Conservation (phyloP, 495 filamentous ascomycete genomes). For the Cladorrhinum samala region DNA sequence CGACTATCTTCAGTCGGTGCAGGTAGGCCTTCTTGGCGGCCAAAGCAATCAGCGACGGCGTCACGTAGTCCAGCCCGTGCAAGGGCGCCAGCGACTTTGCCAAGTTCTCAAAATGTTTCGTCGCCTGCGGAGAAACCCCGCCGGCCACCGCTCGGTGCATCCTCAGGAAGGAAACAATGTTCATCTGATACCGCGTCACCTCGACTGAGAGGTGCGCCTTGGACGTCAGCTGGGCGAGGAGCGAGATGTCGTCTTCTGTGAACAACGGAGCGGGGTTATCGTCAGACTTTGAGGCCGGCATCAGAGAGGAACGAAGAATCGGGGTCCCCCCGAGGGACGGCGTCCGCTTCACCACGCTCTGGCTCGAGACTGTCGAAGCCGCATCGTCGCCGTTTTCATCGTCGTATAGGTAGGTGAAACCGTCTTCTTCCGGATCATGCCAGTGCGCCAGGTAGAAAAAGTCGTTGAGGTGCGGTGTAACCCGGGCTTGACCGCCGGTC, state of each 20-base stretch:
- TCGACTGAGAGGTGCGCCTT: constrained; percentile 45
- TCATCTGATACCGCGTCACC: constrained; percentile 72
- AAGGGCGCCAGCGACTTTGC: constrained; percentile 69
- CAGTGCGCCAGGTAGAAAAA: constrained; percentile 84
- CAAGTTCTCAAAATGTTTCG: constrained; percentile 65
- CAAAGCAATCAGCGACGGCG: constrained; percentile 75
- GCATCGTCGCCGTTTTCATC: constrained; percentile 16
- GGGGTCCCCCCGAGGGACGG: background rate
- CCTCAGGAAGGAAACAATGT: constrained; percentile 78
- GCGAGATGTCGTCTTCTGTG: constrained; percentile 33
- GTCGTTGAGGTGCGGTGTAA: constrained; percentile 62
- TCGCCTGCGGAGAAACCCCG: constrained; percentile 70
- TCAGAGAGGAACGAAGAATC: too few species aligned
- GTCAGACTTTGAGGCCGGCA: too few species aligned
- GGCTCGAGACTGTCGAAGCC: constrained; percentile 24
- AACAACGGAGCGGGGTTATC: constrained; percentile 13
- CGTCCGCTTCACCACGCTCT: constrained; percentile 26
- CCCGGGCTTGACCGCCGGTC: constrained; percentile 36
- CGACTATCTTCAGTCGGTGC: constrained; percentile 68
- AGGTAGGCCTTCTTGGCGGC: constrained; percentile 85
- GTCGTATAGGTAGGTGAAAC: constrained; percentile 64
- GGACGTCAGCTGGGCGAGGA: constrained; percentile 27
- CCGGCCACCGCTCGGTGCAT: constrained; percentile 77
- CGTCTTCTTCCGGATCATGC: constrained; percentile 68
- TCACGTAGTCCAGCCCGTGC: constrained; percentile 73